Conservation (phyloP, 2,329 filamentous ascomycete genomes). For the Xylaria hypoxylon region DNA sequence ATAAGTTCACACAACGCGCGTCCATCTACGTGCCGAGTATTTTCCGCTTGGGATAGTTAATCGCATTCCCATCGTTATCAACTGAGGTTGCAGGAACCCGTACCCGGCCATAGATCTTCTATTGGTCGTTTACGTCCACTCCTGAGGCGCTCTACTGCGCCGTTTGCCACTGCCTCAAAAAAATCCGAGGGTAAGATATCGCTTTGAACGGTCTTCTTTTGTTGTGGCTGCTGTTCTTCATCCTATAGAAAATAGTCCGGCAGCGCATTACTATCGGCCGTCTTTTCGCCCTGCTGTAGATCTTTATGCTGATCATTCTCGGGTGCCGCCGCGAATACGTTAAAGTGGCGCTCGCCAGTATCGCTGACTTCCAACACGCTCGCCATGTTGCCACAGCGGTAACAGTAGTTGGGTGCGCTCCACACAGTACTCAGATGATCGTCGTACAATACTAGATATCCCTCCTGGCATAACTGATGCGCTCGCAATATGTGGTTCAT, state of each 20-base stretch:
- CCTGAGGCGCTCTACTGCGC: too few relatives aligned
- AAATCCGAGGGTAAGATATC: not conserved
- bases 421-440: slow-evolving; percentile 95
- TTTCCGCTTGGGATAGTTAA: slow-evolving; percentile 8
- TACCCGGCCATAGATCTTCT: not conserved
- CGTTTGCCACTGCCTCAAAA: too few relatives aligned
- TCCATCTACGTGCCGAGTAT: not conserved
- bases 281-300: slow-evolving; percentile 80
- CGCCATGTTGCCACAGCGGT: slow-evolving; percentile 95
- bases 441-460: slow-evolving; percentile 96
- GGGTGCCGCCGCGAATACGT: slow-evolving; percentile 95
- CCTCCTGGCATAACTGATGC: slow-evolving; percentile 98
- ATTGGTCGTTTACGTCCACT: too few relatives aligned
- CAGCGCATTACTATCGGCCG: slow-evolving; percentile 70
- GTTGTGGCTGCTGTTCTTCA: not conserved
- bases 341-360: slow-evolving; percentile 92
- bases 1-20: not conserved
- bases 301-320: slow-evolving; percentile 95
- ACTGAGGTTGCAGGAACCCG: not conserved
- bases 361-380: slow-evolving; percentile 97
- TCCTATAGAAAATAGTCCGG: slow-evolving; percentile 77
- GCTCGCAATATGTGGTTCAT: slow-evolving; percentile 98
- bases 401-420: slow-evolving; percentile 97
- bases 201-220: not conserved
- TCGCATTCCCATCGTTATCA: slow-evolving; percentile 1